Percentiles rank a stretch among this genome's conserved stretches.
Conservation (phyloP, 352 stramenopile genomes). For the Pythium aristosporum region DNA sequence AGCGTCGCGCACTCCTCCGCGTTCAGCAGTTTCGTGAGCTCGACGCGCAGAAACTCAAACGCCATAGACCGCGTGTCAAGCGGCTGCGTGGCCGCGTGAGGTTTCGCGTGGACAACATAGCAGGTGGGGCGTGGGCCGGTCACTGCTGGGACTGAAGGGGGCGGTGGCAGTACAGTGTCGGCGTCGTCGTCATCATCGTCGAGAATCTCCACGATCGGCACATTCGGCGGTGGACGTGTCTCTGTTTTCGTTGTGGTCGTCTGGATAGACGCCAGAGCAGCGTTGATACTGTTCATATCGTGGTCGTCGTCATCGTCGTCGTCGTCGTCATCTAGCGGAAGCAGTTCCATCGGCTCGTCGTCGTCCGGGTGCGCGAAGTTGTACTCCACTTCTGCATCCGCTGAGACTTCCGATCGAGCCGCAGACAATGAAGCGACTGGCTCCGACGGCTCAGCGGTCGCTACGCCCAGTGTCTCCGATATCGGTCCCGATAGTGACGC, state of each 20-base stretch:
- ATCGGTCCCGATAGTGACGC: neutral
- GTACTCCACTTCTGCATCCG: neutral
- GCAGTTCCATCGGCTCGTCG: conserved; percentile 36
- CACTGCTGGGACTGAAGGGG: neutral
- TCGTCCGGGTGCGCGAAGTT: conserved; percentile 5
- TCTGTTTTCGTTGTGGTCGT: neutral
- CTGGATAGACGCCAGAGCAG: conserved; percentile 1
- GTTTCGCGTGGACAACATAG: conserved; percentile 50
- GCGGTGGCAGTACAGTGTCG: neutral
- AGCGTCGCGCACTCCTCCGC: conserved; percentile 33
- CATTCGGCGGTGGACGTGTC: neutral
- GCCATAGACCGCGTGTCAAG: conserved; percentile 48
- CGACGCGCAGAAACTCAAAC: conserved; percentile 59
- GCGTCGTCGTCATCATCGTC: conserved; percentile 1
- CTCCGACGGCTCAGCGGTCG: neutral
- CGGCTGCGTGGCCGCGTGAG: conserved; percentile 31
- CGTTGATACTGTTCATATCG: conserved; percentile 19
- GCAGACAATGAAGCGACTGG: neutral
- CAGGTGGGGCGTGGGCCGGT: conserved; percentile 23
- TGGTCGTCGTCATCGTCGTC: conserved; percentile 24
- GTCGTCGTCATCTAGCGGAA: conserved; percentile 27
- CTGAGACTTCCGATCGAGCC: neutral
- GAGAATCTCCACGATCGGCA: conserved; percentile 9
- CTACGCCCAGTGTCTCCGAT: neutral
- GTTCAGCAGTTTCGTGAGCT: conserved; percentile 58